These are phyloP conservation scores for Mycena alexandri DNA, from an alignment of 768 basidiomycete genomes.

Conservation along the genomic window DNA sequence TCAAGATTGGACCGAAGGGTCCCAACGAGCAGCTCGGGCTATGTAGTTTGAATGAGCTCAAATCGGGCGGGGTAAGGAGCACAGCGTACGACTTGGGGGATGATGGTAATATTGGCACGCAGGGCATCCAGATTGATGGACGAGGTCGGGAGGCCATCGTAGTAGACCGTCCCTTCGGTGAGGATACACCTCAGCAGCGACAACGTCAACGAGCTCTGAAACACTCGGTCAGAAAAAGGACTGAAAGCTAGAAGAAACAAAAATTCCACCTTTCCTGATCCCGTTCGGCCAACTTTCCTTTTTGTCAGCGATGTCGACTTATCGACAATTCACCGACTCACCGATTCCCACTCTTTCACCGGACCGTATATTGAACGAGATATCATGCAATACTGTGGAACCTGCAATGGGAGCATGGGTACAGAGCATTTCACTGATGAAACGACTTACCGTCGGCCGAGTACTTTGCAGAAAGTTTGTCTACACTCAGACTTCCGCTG, in stretches of 20 bases:
- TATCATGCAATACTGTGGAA: constrained; percentile 14
- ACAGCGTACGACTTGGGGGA: constrained; percentile 41
- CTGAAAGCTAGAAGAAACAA: too few species aligned
- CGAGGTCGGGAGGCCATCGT: constrained; percentile 56
- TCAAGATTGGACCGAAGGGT: constrained; percentile 58
- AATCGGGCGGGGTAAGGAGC: too few species aligned
- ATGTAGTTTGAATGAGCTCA: constrained; percentile 36
- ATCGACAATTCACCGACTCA: constrained; percentile 5
- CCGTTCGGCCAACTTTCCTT: constrained; percentile 43
- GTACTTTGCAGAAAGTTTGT: constrained; percentile 63
- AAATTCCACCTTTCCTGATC: constrained; percentile 37
- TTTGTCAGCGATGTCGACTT: constrained; percentile 6
- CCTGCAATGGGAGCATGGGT: background rate
- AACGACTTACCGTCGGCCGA: constrained; percentile 52
- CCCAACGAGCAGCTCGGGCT: constrained; percentile 52
- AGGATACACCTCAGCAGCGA: constrained; percentile 58
- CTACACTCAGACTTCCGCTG: constrained; percentile 11
- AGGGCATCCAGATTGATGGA: constrained; percentile 60
- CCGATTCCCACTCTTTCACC: constrained; percentile 63
- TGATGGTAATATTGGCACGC: constrained; percentile 60
- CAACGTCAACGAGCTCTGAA: constrained; percentile 53
- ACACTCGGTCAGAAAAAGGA: background rate
- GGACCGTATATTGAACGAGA: constrained; percentile 54
- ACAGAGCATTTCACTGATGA: too few species aligned
- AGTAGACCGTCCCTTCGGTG: constrained; percentile 47